Percentiles rank a stretch among this genome's conserved stretches.
These are phyloP conservation scores for Fusarium bulbicola DNA, from an alignment of 2,329 filamentous ascomycete species.

Conservation along the genomic window DNA sequence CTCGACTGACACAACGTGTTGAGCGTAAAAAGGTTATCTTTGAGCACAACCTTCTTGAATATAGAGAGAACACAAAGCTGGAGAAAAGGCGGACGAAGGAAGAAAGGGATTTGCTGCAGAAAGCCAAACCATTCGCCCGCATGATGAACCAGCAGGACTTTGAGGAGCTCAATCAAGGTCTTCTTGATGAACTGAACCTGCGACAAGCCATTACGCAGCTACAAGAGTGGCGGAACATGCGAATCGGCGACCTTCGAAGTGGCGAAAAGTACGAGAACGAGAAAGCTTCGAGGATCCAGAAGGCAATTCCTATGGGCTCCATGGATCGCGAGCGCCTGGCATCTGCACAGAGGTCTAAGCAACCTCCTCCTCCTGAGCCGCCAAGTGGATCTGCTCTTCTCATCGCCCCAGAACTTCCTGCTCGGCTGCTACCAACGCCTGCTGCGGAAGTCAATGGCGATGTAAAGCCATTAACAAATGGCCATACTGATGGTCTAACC, in stretches of 20 bases:
- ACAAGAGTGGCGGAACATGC: conserved; percentile 90
- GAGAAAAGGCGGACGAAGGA: conserved; percentile 98
- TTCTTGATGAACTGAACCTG: conserved; percentile 91
- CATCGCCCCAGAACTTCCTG: conserved; percentile 80
- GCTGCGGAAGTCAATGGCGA: conserved; percentile 57
- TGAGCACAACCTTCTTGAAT: conserved; percentile 92
- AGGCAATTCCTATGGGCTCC: conserved; percentile 75
- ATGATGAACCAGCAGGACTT: conserved; percentile 98
- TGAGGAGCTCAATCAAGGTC: conserved; percentile 81
- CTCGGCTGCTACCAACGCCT: conserved; percentile 58
- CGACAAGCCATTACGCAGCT: conserved; percentile 89
- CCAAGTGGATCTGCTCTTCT: conserved; percentile 79
- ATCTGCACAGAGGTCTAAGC: conserved; percentile 74
- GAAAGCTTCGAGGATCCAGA: conserved; percentile 79
- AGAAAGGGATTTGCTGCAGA: conserved; percentile 88
- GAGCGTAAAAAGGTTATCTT: conserved; percentile 97
- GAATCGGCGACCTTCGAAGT: conserved; percentile 83
- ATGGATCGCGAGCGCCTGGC: conserved; percentile 85
- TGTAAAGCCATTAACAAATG: conserved; percentile 63
- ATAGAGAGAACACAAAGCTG: conserved; percentile 85
- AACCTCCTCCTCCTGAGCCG: conserved; percentile 72
- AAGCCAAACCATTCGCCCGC: conserved; percentile 92
- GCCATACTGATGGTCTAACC: conserved; percentile 57
- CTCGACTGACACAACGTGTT: conserved; percentile 85
- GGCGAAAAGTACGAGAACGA: conserved; percentile 95